Conservation (phyloP, 257 asterid species). For the Penstemon davidsonii region DNA sequence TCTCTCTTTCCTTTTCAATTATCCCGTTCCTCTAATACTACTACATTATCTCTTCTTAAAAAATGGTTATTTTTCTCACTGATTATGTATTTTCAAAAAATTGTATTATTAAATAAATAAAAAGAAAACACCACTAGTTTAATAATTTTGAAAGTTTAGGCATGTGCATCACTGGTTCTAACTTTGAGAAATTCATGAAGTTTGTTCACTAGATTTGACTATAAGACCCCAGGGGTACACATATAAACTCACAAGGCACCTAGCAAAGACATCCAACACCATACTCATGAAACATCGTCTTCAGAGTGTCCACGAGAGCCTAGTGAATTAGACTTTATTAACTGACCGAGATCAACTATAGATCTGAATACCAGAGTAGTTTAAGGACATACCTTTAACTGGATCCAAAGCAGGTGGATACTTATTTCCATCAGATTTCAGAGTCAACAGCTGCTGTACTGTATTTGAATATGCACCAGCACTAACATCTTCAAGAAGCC, state of each 20-base stretch:
- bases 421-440: constrained; percentile 76
- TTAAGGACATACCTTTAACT: constrained; percentile 56
- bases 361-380: constrained; percentile 17
- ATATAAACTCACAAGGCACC: constrained; percentile 5
- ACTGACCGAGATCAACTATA: constrained; percentile 1
- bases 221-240: constrained; percentile 4
- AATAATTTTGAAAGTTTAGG: not conserved
- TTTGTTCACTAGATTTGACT: constrained; percentile 10
- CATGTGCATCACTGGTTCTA: not conserved
- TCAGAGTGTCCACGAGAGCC: not conserved
- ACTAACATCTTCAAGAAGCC: constrained; percentile 92
- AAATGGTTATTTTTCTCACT: constrained; percentile 20
- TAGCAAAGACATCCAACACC: constrained; percentile 2
- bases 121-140: not conserved
- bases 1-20: not conserved
- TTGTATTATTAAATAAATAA: constrained; percentile 1
- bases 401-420: constrained; percentile 96
- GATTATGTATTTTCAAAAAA: constrained; percentile 1
- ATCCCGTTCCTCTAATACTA: not conserved
- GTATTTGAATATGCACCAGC: constrained; percentile 76
- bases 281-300: not conserved
- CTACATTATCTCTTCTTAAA: constrained; percentile 5
- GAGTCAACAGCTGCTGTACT: constrained; percentile 68
- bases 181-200: not conserved
- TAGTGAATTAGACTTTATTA: constrained; percentile 6